Conservation (phyloP, 2,329 filamentous ascomycete species). For the Xenosphaeropsis pyriputrescens region DNA sequence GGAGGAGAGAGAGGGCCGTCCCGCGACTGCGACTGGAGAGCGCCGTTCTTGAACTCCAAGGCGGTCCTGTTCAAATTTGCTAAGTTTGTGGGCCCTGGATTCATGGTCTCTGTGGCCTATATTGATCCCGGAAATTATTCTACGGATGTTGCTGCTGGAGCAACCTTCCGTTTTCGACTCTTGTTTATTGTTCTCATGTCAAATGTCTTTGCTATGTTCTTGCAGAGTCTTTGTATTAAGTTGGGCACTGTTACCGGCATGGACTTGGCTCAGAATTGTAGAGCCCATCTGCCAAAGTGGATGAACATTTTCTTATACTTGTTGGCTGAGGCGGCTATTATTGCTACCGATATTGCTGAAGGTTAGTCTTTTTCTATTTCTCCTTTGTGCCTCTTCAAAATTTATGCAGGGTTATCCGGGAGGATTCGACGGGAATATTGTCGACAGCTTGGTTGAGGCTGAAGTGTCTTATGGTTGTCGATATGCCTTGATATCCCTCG, state of each 20-base stretch:
- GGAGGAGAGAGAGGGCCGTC: background rate
- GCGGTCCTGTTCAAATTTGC: slow-evolving; percentile 23
- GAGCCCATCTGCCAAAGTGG: slow-evolving; percentile 34
- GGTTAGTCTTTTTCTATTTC: slow-evolving; percentile 20
- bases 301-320: slow-evolving; percentile 36
- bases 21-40: background rate
- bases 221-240: slow-evolving; percentile 41
- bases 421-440: too few relatives aligned
- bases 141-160: slow-evolving; percentile 40
- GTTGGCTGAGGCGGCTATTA: slow-evolving; percentile 39
- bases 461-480: too few relatives aligned
- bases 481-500: too few relatives aligned
- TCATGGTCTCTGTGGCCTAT: slow-evolving; percentile 25
- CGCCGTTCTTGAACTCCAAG: slow-evolving; percentile 4
- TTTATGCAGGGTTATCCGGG: slow-evolving; percentile 35
- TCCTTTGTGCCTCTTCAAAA: slow-evolving; percentile 8
- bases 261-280: slow-evolving; percentile 35
- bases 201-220: slow-evolving; percentile 41
- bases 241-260: slow-evolving; percentile 37
- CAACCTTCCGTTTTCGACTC: slow-evolving; percentile 33
- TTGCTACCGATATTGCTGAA: slow-evolving; percentile 43
- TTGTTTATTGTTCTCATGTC: slow-evolving; percentile 41
- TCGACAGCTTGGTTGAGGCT: too few relatives aligned
- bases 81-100: slow-evolving; percentile 38
- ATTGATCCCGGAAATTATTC: slow-evolving; percentile 36